These are phyloP conservation scores for Sphagnum fallax DNA, from an alignment of 228 moss, liverwort and hornwort species.

Conservation along the genomic window DNA sequence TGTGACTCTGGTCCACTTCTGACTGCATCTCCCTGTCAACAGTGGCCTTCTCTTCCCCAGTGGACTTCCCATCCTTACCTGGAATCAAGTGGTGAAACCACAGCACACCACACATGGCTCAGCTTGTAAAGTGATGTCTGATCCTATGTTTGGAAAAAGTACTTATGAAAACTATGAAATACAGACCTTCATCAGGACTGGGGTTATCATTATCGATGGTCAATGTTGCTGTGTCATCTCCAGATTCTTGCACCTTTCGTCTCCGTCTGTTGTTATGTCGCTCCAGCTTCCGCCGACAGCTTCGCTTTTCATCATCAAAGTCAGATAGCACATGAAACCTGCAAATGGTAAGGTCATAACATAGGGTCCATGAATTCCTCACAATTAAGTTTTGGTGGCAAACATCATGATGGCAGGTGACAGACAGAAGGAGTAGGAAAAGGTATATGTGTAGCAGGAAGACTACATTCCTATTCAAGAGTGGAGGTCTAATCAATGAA, in stretches of 20 bases:
- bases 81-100: neutral
- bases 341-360: slow-evolving; percentile 7
- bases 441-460: too few species aligned
- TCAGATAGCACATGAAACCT: slow-evolving; percentile 87
- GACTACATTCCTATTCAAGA: too few species aligned
- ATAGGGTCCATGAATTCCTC: too few species aligned
- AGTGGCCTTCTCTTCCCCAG: slow-evolving; percentile 25
- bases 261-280: slow-evolving; percentile 93
- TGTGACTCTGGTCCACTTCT: slow-evolving; percentile 20
- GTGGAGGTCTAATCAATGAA: too few species aligned
- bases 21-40: slow-evolving; percentile 28
- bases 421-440: too few species aligned
- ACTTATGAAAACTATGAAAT: neutral
- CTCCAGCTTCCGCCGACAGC: slow-evolving; percentile 89
- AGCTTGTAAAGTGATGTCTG: too few species aligned
- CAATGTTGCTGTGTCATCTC: slow-evolving; percentile 48
- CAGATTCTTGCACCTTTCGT: slow-evolving; percentile 65
- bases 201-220: slow-evolving; percentile 39
- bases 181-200: slow-evolving; percentile 56
- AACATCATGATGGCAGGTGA: too few species aligned
- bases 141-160: neutral
- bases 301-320: slow-evolving; percentile 93
- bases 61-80: slow-evolving; percentile 12
- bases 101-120: neutral
- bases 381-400: too few species aligned